Evolutionary conservation across 768 basidiomycete genomes (phyloP), one percentile per base, ranked within the genome.

Genomic region (Mrakia gelida): DNA sequence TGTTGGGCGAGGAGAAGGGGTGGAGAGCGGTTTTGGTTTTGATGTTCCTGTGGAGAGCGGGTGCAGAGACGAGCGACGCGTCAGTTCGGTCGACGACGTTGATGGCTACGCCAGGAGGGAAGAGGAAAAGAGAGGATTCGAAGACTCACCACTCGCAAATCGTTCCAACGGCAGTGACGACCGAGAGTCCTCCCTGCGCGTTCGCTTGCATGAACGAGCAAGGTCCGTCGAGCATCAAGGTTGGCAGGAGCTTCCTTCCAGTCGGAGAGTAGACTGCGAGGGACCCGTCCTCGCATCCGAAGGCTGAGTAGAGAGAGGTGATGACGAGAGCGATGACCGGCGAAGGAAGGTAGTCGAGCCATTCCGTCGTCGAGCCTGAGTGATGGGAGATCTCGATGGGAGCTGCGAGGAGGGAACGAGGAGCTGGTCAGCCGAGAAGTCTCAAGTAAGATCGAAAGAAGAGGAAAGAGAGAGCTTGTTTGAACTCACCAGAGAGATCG

Each of bases 331-430:
- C 86, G 23, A 95, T 83, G n/a, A 89, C 89, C 34, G 91, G 90
- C 2, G 88, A 89, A 1, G 92, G 89, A 11, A 96, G 81, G 84
- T 92, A 98, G 84, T 98, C 95, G 63, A 95, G 84, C 94, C 95
- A 98, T 75, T 92, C 16, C 90, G 91, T 78, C 91, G 79, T 32
- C 81, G 81, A 74, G 88, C 85, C 90, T 90, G 49, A 88, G 88
- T 75, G n/a, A 88, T 85, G 78, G 9, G 88, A 85, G 23, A 98
- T 87, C 81, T 94, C 93, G 26, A 88, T 88, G 6, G 87, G 86
- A n/a, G 88, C 91, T 90, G 77, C 26, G 26, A 15, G 43, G 54
- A 26, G 62, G 59, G 34, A 3, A 8, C 3, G 18, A 26, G 16
- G 49, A 71, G 38, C 0, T 45, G 9, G n/a, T 52, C 28, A 76